Base-by-base conservation (phyloP, 495 filamentous ascomycete species). In the Hyphodiscus hymeniophilus region DNA sequence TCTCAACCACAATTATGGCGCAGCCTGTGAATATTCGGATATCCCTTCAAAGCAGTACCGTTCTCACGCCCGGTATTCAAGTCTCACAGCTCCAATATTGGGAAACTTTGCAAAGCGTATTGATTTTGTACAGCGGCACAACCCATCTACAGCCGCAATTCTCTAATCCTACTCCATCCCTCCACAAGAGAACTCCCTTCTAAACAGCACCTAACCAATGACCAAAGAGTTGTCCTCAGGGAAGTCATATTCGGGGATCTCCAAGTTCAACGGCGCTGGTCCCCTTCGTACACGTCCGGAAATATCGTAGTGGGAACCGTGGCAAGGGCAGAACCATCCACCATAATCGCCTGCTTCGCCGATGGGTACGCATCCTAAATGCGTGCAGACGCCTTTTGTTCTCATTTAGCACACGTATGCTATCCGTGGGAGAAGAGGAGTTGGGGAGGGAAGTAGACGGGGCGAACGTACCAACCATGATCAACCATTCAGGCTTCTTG, bases 281-380 rank as follows among this genome's bases (percentile, higher is more conserved):
- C 92, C 92, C 77, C 85, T 95, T 69, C 92, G 81, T 72, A 90
- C 84, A 66, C 92, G 87, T 63, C 92, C 92, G 51, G 88, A 95
- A 70, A 99, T 95, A 70, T 99, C 92, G 79, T 99, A 99, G 75
- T 99, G 92, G 47, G 89, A 95, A 65, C 92, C 92, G 78, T 99
- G 92, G 82, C 92, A 99, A 52, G 92, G 92, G 75, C 92, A 99
- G 82, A 99, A 99, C 92, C 92, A 99, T 61, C 92, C 92, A 61
- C 92, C 92, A 66, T 73, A 99, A 67, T 99, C 94, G 65, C 92
- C 92, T 51, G 92, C 85, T 75, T 99, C 92, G 65, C 92, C 92
- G 67, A 99, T 97, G 55, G 92, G 92, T 45, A 99, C 92, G 74
- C 92, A 99, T 67, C 92, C 92, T 60, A 99, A 74, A 69, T 99